These are phyloP conservation scores for Entomortierella beljakovae DNA, from an alignment of 192 early-diverging fungal species.

Conservation along the genomic window DNA sequence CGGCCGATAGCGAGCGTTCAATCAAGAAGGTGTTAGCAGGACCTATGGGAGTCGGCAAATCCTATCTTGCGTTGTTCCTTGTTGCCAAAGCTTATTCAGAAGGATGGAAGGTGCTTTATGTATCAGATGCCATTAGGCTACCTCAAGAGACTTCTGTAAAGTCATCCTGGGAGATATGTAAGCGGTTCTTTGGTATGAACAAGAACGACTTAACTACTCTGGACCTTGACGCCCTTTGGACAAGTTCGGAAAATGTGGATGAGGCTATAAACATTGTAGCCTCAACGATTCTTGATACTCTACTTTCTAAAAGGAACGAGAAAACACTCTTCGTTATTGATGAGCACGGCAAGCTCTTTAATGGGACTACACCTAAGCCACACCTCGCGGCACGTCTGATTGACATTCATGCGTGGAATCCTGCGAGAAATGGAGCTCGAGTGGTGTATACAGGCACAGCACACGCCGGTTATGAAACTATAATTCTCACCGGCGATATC, in stretches of 20 bases:
- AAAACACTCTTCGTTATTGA: conserved; percentile 1
- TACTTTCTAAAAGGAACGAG: background rate
- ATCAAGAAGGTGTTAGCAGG: conserved; percentile 35
- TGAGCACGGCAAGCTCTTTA: conserved; percentile 3
- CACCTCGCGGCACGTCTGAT: background rate
- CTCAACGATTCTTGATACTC: background rate
- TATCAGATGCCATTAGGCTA: background rate
- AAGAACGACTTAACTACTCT: background rate
- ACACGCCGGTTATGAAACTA: background rate
- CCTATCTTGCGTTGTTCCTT: conserved; percentile 36
- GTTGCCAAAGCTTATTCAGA: conserved; percentile 40
- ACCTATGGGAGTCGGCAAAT: conserved; percentile 42
- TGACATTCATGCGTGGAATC: conserved; percentile 1
- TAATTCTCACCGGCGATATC: background rate
- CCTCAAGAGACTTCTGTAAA: too few relatives aligned
- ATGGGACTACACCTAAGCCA: background rate
- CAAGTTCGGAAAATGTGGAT: background rate
- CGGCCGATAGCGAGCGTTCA: conserved; percentile 9
- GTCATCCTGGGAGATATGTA: background rate
- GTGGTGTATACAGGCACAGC: conserved; percentile 1
- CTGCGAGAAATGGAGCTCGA: conserved; percentile 7
- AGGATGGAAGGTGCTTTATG: conserved; percentile 12
- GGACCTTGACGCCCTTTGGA: background rate
- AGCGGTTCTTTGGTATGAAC: background rate
- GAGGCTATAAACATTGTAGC: background rate